Percentiles rank a stretch among this genome's conserved stretches.
Conservation (phyloP, 2,329 filamentous ascomycete species). For the Harringtonia lauricola region DNA sequence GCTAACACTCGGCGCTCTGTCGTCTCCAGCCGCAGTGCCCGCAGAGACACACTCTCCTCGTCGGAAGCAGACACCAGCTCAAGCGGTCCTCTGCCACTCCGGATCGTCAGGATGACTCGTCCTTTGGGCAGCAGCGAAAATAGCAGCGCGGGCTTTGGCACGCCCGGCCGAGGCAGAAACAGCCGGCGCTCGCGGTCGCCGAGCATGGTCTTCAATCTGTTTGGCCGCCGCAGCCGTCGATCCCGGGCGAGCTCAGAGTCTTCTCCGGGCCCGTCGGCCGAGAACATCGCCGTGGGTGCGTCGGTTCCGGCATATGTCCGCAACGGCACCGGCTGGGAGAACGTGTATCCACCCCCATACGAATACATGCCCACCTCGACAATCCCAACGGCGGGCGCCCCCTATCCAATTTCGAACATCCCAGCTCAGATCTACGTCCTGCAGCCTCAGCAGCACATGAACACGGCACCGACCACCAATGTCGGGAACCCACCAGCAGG, state of each 20-base stretch:
- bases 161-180: background rate
- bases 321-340: conserved; percentile 4
- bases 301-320: conserved; percentile 3
- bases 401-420: conserved; percentile 7
- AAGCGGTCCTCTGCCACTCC: too few relatives aligned
- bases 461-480: background rate
- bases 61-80: background rate
- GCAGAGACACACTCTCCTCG: background rate
- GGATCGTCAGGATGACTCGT: background rate
- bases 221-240: conserved; percentile 5
- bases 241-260: background rate
- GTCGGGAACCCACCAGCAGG: too few relatives aligned
- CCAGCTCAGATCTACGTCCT: conserved; percentile 7
- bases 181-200: conserved; percentile 2
- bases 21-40: background rate
- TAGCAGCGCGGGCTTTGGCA: background rate
- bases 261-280: background rate
- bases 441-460: conserved; percentile 5
- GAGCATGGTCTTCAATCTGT: conserved; percentile 2
- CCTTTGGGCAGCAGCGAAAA: conserved; percentile 1
- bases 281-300: background rate
- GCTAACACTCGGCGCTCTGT: background rate
- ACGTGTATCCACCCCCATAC: conserved; percentile 1
- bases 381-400: background rate
- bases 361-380: background rate